Percentiles rank a stretch among this genome's conserved stretches.
Evolutionary conservation across 2,329 filamentous ascomycete species (phyloP).

Genomic region (Aspergillus sp.): DNA sequence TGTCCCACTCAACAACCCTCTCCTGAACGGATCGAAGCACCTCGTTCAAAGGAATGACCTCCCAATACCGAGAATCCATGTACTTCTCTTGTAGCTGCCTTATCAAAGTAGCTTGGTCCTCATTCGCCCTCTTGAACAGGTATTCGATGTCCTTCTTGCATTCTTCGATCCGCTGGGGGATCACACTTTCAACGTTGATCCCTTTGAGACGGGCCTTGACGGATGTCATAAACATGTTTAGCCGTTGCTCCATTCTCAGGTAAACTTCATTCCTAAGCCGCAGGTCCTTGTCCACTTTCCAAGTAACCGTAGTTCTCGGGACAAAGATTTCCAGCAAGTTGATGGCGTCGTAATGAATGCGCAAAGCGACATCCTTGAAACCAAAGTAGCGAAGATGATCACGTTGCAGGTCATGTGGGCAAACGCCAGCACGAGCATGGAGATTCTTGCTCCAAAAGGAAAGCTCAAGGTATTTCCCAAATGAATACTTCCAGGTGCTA

Average conservation of each 20-base stretch:
- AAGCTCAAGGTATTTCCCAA: conserved; percentile 95
- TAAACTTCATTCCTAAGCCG: conserved; percentile 90
- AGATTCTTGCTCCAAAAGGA: conserved; percentile 90
- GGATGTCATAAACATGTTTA: conserved; percentile 78
- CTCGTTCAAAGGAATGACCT: conserved; percentile 86
- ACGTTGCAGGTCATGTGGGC: conserved; percentile 82
- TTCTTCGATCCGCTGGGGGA: conserved; percentile 73
- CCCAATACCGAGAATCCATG: conserved; percentile 89
- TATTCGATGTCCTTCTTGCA: conserved; percentile 75
- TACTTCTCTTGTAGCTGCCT: conserved; percentile 80
- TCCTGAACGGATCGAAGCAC: conserved; percentile 85
- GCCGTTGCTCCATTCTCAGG: conserved; percentile 66
- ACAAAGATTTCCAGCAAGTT: conserved; percentile 92
- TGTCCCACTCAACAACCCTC: conserved; percentile 88
- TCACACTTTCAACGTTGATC: conserved; percentile 83
- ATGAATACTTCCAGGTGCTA: conserved; percentile 94
- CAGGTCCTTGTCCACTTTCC: conserved; percentile 94
- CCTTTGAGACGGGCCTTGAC: conserved; percentile 74
- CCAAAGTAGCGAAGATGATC: conserved; percentile 93
- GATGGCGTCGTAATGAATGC: conserved; percentile 87
- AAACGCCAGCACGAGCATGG: conserved; percentile 63
- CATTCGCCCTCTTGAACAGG: conserved; percentile 67
- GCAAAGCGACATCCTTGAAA: conserved; percentile 71
- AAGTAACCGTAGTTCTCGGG: conserved; percentile 79
- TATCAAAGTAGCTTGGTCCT: conserved; percentile 67